A percentile compares a stretch with the other conserved stretches of the same genome.
phyloP scores from a whole-genome alignment of 1,284 basidiomycete species.

The Ustilago shanxiensis region DNA sequence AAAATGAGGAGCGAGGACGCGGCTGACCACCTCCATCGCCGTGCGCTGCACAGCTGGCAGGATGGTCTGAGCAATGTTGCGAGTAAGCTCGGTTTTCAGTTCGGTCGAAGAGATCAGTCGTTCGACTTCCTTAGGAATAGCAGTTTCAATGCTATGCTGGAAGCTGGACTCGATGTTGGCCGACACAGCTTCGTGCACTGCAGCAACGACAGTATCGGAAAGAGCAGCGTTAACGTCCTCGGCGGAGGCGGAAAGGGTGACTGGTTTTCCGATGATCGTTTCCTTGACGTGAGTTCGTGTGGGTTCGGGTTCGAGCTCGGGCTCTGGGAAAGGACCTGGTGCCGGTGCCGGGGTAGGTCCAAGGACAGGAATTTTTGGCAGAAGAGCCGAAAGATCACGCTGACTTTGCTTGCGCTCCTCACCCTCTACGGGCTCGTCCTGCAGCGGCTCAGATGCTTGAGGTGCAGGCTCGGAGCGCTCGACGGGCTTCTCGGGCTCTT shows the following conservation, averaged over 20 bases:
- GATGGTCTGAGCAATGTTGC: conserved; percentile 46
- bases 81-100: conserved; percentile 40
- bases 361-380: background rate
- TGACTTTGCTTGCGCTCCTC: background rate
- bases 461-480: background rate
- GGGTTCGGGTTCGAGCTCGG: background rate
- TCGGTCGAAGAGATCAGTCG: conserved; percentile 39
- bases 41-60: conserved; percentile 52
- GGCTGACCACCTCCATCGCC: conserved; percentile 50
- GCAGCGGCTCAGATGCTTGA: background rate
- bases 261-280: background rate
- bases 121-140: conserved; percentile 44
- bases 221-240: conserved; percentile 17
- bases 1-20: conserved; percentile 54
- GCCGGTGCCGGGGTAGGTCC: background rate
- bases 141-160: conserved; percentile 20
- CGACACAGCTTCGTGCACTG: conserved; percentile 24
- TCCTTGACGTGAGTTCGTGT: background rate
- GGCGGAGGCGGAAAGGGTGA: conserved; percentile 10
- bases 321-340: no score
- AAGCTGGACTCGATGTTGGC: conserved; percentile 18
- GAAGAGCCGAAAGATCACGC: background rate
- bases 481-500: background rate
- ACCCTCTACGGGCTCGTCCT: background rate
- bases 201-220: conserved; percentile 17